phyloP scores from a whole-genome alignment of 2,329 filamentous ascomycete species.

The Aspergillus cejpii region DNA sequence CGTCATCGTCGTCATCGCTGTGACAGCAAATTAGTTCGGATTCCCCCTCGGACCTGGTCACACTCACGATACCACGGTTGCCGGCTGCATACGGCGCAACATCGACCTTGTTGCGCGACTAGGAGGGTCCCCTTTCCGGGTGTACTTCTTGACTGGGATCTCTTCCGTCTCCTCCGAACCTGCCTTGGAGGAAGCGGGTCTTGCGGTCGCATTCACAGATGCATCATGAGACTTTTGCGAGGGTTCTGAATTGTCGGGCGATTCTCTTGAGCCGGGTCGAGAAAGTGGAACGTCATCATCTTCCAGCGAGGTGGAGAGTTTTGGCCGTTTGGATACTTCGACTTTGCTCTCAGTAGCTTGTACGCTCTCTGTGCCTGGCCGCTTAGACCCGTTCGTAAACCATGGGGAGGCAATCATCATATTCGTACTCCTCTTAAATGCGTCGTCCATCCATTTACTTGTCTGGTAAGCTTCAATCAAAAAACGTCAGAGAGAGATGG shows the following conservation, averaged over 20 bases:
- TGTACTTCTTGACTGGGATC: conserved; percentile 29
- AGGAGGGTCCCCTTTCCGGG: conserved; percentile 2
- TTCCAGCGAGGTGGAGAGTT: conserved; percentile 28
- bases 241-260: conserved; percentile 2
- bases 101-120: conserved; percentile 30
- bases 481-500: background rate
- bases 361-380: conserved; percentile 5
- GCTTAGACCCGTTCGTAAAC: conserved; percentile 12
- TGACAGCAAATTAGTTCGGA: conserved; percentile 3
- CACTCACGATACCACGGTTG: conserved; percentile 19
- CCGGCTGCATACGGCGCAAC: conserved; percentile 14
- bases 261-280: background rate
- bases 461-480: conserved; percentile 6
- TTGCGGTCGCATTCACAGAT: conserved; percentile 5
- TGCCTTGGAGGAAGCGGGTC: conserved; percentile 7
- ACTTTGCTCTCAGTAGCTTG: conserved; percentile 7
- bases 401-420: background rate
- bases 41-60: background rate
- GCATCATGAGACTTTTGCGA: background rate
- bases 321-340: conserved; percentile 22
- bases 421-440: conserved; percentile 19
- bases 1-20: conserved; percentile 16
- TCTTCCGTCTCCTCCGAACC: conserved; percentile 12
- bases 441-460: conserved; percentile 32
- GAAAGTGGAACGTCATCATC: conserved; percentile 10